Evolutionary conservation across 2,329 filamentous ascomycete species (phyloP).

Genomic region (Arthrobotrys sinensis): DNA sequence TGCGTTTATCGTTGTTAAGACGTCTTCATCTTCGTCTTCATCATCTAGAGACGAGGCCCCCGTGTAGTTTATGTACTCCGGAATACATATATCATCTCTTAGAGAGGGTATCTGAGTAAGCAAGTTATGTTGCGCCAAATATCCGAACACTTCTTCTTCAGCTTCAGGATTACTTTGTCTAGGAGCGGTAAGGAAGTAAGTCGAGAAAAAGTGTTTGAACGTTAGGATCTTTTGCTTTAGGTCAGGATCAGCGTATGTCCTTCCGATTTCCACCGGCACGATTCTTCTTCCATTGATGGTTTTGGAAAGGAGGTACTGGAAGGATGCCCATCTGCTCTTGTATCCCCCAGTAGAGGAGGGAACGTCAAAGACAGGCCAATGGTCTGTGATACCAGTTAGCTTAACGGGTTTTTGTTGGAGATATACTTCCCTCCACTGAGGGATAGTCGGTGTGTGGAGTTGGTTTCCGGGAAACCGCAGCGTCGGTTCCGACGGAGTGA

Average conservation of each 20-base stretch:
- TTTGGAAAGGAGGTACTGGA: constrained; percentile 79
- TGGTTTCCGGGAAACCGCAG: constrained; percentile 22
- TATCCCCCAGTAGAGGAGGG: not conserved
- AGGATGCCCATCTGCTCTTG: constrained; percentile 75
- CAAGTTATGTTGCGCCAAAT: constrained; percentile 92
- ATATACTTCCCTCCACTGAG: constrained; percentile 44
- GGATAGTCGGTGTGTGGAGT: not conserved
- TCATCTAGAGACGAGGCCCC: constrained; percentile 36
- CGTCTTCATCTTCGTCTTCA: constrained; percentile 67
- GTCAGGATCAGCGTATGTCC: constrained; percentile 86
- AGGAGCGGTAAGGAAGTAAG: constrained; percentile 71
- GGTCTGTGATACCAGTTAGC: constrained; percentile 23
- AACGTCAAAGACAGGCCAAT: constrained; percentile 51
- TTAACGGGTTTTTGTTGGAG: constrained; percentile 35
- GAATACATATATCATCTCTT: constrained; percentile 81
- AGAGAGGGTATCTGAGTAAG: constrained; percentile 85
- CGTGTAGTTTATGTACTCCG: constrained; percentile 75
- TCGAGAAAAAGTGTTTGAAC: constrained; percentile 79
- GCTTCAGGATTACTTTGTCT: constrained; percentile 38
- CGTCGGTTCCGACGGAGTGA: not conserved
- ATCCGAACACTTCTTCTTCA: constrained; percentile 71
- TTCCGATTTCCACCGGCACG: constrained; percentile 87
- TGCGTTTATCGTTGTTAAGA: constrained; percentile 80
- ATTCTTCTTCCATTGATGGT: constrained; percentile 84
- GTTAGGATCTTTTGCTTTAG: constrained; percentile 88